Evolutionary conservation across 2,329 filamentous ascomycete species (phyloP), one percentile per base, ranked within the genome.

Genomic region (Trichoderma sp.): DNA sequence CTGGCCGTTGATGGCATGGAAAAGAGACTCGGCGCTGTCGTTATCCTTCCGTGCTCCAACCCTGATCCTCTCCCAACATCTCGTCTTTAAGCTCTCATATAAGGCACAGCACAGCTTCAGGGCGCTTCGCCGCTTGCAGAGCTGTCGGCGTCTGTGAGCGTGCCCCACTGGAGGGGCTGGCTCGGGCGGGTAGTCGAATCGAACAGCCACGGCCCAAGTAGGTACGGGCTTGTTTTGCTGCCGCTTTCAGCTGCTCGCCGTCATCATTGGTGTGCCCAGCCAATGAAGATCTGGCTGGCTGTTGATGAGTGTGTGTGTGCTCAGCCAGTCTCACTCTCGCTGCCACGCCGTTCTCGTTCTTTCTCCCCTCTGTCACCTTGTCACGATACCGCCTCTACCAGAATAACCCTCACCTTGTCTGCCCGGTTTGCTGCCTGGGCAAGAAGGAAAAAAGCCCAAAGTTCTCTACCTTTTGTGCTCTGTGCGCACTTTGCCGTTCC

Each of bases 351-450:
- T 74, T 64, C 59, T 35, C 38, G 41, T 50, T 63, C 38, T 38
- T 62, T 35, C 38, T 56, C 64, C 29, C 50, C 35, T 66, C 74
- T 65, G 62, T 64, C 66, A 50, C 67, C 31, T 62, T 64, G 75
- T 68, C 75, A 75, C 62, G 68, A 73, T 75, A 75, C 73, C 67
- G 74, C 73, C 65, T 64, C n/a, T 53, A 59, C 73, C 73, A 75
- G 41, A 69, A 68, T 68, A 75, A 66, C 74, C 66, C 66, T 75
- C 74, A 71, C 31, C 67, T 63, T 41, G 66, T 56, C 62, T 75
- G 53, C 35, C 74, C 69, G 71, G 67, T 66, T 75, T 64, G 72
- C 74, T 66, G 62, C 69, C 69, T 50, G 18, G 68, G 29, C 27
- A 50, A 71, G 65, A 21, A 69, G 66, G 27, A 41, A 33, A 53